A percentile compares a stretch with the other conserved stretches of the same genome.
These are phyloP conservation scores for Nelumbo lutea DNA, from an alignment of 164 flowering plant species.

Conservation along the genomic window DNA sequence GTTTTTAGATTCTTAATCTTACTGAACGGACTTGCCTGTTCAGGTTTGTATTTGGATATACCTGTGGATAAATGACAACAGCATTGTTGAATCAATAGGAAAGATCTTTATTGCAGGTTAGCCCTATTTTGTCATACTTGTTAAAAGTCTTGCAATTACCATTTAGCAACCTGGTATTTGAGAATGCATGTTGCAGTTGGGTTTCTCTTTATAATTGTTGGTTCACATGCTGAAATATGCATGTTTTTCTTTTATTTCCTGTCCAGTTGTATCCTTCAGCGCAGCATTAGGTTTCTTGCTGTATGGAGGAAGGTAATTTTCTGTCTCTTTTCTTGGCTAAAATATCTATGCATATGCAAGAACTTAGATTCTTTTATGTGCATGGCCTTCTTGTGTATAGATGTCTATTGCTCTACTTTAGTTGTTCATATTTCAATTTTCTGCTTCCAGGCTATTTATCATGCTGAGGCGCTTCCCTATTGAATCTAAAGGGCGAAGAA, in stretches of 20 bases:
- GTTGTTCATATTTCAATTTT: neutral
- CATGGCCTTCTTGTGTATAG: neutral
- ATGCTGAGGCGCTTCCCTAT: conserved; percentile 92
- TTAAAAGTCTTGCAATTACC: neutral
- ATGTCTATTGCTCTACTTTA: neutral
- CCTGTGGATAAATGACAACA: conserved; percentile 79
- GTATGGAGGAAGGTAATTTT: conserved; percentile 84
- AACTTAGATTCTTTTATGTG: neutral
- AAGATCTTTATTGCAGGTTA: conserved; percentile 88
- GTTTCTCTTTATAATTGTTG: neutral
- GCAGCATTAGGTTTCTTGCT: conserved; percentile 85
- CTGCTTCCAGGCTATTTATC: conserved; percentile 57
- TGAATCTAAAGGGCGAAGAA: conserved; percentile 91
- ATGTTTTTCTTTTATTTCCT: conserved; percentile 8
- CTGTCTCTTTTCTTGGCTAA: neutral
- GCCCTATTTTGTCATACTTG: conserved; percentile 1
- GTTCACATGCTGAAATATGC: conserved; percentile 1
- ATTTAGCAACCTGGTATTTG: neutral
- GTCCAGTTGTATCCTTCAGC: conserved; percentile 66
- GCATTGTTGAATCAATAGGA: conserved; percentile 55
- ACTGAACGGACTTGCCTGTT: conserved; percentile 3
- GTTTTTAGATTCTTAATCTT: neutral
- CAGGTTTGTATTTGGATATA: conserved; percentile 87
- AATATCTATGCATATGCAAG: neutral
- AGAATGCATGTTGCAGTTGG: neutral